Evolutionary conservation across 768 basidiomycete genomes (phyloP), one percentile per base, ranked within the genome.

Genomic region (Phaeotremella fagi): DNA sequence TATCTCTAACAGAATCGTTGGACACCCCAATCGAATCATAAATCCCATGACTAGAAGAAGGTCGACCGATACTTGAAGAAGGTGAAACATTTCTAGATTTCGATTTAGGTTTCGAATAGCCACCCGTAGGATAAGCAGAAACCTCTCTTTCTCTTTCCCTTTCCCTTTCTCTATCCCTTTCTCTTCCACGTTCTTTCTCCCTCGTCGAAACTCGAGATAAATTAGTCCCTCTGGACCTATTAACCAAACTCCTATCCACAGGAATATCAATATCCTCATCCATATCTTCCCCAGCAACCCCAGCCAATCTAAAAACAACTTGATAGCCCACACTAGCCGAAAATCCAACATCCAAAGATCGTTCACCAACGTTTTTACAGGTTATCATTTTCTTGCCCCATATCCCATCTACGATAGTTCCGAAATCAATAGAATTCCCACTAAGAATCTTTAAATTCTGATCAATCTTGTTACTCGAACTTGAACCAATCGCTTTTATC

Each of bases 231-330:
- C 31, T 16, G 7, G 6, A 20, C 16, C 12, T 22, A 23, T 14
- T 9, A 7, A 16, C 15, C 11, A n/a, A 11, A 25, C 25, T 26
- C 41, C 48, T 44, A 15, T 60, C 50, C 12, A 50, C 36, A 11
- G 57, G 58, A 24, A 64, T 25, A 45, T 69, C 69, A 24, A 64
- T 25, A 45, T 69, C 69, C 33, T 63, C 66, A 27, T 64, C 64
- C 35, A 65, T 52, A 38, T 70, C 68, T 20, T 67, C 64, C 15
- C 66, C 66, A 4, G 61, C 63, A 3, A 64, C 68, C n/a, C 68
- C 68, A 3, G 66, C 72, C n/a, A 74, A 50, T 37, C 63, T 35
- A 53, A 72, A 74, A 2, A 60, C 55, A n/a, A 72, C 68, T 22
- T 74, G 68, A 22, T 56, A 50, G 0, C 64, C 70, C 15, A 49